phyloP scores from a whole-genome alignment of 2,329 filamentous ascomycete genomes.

The Colletotrichum horii region DNA sequence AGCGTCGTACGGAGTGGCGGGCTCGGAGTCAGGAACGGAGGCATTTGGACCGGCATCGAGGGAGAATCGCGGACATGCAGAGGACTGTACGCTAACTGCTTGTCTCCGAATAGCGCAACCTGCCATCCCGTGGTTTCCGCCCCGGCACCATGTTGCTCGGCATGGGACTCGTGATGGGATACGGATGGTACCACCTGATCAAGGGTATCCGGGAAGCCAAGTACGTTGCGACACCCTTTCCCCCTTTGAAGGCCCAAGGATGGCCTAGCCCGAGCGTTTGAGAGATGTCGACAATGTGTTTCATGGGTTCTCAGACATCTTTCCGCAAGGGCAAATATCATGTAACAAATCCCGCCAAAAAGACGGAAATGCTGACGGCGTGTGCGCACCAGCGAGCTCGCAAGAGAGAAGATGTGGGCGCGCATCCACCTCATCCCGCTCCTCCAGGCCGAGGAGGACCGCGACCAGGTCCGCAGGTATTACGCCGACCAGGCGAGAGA shows the following conservation, averaged over 20 bases:
- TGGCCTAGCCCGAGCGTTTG: fast-evolving
- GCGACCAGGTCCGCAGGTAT: slow-evolving; percentile 88
- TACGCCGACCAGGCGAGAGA: slow-evolving; percentile 88
- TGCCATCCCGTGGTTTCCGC: slow-evolving; percentile 89
- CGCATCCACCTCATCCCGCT: slow-evolving; percentile 93
- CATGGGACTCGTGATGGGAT: slow-evolving; percentile 80
- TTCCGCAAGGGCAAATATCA: background rate
- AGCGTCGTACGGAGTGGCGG: background rate
- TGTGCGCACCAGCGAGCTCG: slow-evolving; percentile 74
- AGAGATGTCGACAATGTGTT: fast-evolving
- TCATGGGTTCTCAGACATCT: background rate
- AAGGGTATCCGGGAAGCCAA: slow-evolving; percentile 88
- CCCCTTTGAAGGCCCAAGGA: fast-evolving
- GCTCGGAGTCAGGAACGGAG: background rate
- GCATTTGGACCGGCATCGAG: background rate
- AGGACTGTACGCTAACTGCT: background rate
- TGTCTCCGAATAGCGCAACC: slow-evolving; percentile 71
- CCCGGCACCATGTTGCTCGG: slow-evolving; percentile 80
- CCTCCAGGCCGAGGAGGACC: slow-evolving; percentile 95
- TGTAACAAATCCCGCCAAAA: fast-evolving
- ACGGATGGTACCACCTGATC: slow-evolving; percentile 87
- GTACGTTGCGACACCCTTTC: slow-evolving; percentile 56
- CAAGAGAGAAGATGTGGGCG: slow-evolving; percentile 97
- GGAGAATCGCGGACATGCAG: background rate
- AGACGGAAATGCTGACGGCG: background rate